Conservation (phyloP, 2,329 filamentous ascomycete species). For the Scedosporium dehoogii region DNA sequence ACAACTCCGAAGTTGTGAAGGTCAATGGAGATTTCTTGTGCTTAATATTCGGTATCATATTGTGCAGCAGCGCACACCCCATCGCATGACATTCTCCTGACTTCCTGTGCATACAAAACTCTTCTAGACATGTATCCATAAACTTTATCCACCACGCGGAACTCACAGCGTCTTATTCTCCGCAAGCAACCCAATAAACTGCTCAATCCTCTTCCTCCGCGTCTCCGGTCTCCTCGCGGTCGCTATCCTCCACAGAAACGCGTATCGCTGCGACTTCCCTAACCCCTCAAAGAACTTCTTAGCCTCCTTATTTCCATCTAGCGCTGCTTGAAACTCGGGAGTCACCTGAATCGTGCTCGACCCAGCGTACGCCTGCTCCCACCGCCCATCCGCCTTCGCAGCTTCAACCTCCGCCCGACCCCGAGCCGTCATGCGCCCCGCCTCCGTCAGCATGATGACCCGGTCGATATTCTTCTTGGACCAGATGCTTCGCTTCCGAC, state of each 20-base stretch:
- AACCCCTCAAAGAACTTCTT: constrained; percentile 29
- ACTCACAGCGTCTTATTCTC: constrained; percentile 19
- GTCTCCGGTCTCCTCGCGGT: constrained; percentile 28
- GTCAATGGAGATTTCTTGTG: too few relatives aligned
- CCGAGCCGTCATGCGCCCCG: constrained; percentile 37
- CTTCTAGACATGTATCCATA: too few relatives aligned
- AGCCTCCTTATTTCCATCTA: constrained; percentile 26
- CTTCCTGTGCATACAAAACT: too few relatives aligned
- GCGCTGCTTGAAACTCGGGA: constrained; percentile 15
- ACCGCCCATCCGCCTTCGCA: constrained; percentile 47
- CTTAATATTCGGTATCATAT: too few relatives aligned
- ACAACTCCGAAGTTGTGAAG: too few relatives aligned
- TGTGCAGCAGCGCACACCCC: too few relatives aligned
- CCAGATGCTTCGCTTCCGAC: constrained; percentile 44
- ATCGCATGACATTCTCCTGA: too few relatives aligned
- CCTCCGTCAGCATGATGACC: constrained; percentile 30
- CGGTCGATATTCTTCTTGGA: constrained; percentile 49
- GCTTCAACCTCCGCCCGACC: constrained; percentile 41
- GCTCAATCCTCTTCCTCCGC: constrained; percentile 25
- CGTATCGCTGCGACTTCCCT: constrained; percentile 33
- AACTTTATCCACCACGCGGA: neutral
- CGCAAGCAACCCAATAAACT: constrained; percentile 29
- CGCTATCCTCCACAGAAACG: constrained; percentile 33
- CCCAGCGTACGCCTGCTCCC: neutral
- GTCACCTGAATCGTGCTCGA: neutral